Evolutionary conservation across 2,329 filamentous ascomycete genomes (phyloP).

Genomic region (Exutisphaerella laricina): DNA sequence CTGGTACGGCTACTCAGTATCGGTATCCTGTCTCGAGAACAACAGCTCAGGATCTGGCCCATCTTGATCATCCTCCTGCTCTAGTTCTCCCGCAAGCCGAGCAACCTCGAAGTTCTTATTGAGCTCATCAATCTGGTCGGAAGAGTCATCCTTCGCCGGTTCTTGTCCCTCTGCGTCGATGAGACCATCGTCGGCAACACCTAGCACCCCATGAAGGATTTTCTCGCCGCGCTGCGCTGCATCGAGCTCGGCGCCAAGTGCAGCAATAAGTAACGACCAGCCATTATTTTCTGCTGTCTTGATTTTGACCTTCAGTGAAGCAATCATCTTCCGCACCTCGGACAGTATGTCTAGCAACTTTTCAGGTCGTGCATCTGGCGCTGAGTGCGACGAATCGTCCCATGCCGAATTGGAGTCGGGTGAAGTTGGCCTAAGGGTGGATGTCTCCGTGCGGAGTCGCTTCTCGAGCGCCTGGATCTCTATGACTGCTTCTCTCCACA

Average conservation of each 20-base stretch:
- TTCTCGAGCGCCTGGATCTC: slow-evolving; percentile 61
- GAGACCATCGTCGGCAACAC: slow-evolving; percentile 8
- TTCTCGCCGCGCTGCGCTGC: slow-evolving; percentile 57
- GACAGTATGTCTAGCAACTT: slow-evolving; percentile 39
- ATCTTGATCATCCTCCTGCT: slow-evolving; percentile 36
- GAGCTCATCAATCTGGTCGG: slow-evolving; percentile 27
- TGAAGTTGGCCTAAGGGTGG: slow-evolving; percentile 23
- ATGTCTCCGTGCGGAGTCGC: slow-evolving; percentile 54
- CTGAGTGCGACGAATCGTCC: slow-evolving; percentile 22
- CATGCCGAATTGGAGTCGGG: slow-evolving; percentile 26
- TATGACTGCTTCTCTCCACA: slow-evolving; percentile 61
- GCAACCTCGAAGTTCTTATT: slow-evolving; percentile 32
- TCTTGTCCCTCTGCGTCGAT: slow-evolving; percentile 8
- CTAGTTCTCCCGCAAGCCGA: slow-evolving; percentile 22
- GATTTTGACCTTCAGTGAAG: slow-evolving; percentile 51
- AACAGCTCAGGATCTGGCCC: slow-evolving; percentile 47
- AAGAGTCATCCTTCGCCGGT: slow-evolving; percentile 11
- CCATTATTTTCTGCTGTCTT: slow-evolving; percentile 53
- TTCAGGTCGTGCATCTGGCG: slow-evolving; percentile 19
- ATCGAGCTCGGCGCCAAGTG: slow-evolving; percentile 67
- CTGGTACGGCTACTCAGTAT: too few species aligned
- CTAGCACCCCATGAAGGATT: slow-evolving; percentile 46
- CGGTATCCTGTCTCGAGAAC: slow-evolving; percentile 39
- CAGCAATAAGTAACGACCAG: slow-evolving; percentile 71
- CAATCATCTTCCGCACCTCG: slow-evolving; percentile 54